Percentiles rank a stretch among this genome's conserved stretches.
Conservation (phyloP, 768 basidiomycete genomes). For the Porpolomopsis calyptriformis region DNA sequence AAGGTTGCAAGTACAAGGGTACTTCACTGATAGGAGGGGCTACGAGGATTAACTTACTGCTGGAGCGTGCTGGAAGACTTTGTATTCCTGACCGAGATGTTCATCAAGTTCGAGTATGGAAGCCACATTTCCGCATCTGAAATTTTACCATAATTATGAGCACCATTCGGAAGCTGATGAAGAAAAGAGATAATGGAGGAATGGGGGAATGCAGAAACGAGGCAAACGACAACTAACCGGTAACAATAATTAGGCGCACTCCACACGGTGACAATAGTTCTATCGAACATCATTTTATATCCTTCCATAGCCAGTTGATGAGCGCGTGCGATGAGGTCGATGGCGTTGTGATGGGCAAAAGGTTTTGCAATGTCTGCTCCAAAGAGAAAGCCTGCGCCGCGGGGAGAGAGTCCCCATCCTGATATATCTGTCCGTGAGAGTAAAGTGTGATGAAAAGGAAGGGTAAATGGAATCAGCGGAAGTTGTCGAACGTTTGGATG, state of each 20-base stretch:
- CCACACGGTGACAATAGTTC: conserved; percentile 94
- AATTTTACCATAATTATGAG: not conserved
- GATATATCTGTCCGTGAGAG: conserved; percentile 57
- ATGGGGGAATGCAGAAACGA: conserved; percentile 7
- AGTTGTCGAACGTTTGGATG: not conserved
- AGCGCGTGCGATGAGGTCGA: conserved; percentile 92
- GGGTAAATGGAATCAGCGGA: no score
- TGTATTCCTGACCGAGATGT: conserved; percentile 86
- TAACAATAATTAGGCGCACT: conserved; percentile 98
- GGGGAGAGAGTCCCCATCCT: conserved; percentile 96
- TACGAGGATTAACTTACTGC: conserved; percentile 41
- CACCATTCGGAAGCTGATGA: not conserved
- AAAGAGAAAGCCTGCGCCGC: conserved; percentile 93
- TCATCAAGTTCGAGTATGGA: conserved; percentile 93
- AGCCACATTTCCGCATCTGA: conserved; percentile 90
- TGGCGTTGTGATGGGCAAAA: conserved; percentile 84
- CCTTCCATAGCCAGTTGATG: conserved; percentile 99
- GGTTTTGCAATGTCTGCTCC: conserved; percentile 83
- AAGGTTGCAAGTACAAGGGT: no score
- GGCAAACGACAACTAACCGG: conserved; percentile 44
- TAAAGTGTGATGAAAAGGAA: not conserved
- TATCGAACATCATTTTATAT: conserved; percentile 95
- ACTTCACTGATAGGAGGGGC: no score
- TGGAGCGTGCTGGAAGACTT: conserved; percentile 86
- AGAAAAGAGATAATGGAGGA: conserved; percentile 5